phyloP scores from a whole-genome alignment of 2,329 filamentous ascomycete species.

The Geosmithia putterillii region DNA sequence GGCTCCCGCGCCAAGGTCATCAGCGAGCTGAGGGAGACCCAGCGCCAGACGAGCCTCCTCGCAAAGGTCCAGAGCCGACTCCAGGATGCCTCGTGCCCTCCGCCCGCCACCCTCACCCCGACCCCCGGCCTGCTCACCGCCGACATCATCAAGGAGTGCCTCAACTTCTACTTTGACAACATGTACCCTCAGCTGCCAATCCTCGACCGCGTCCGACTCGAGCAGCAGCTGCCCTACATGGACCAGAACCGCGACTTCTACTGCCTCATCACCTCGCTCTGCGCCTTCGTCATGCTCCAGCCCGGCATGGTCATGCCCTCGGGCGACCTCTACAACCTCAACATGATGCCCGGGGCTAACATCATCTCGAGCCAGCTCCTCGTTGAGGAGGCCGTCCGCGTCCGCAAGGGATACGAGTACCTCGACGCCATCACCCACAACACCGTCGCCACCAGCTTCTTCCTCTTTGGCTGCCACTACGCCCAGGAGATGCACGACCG shows the following conservation, averaged over 20 bases:
- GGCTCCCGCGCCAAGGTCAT: conserved; percentile 65
- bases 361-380: conserved; percentile 54
- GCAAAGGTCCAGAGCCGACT: conserved; percentile 49
- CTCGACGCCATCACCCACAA: conserved; percentile 43
- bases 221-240: conserved; percentile 45
- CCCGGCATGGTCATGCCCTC: conserved; percentile 51
- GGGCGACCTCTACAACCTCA: conserved; percentile 42
- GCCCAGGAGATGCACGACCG: conserved; percentile 61
- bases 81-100: conserved; percentile 38
- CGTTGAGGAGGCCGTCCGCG: conserved; percentile 54
- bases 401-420: conserved; percentile 51
- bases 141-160: conserved; percentile 53
- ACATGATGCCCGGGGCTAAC: conserved; percentile 44
- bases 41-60: conserved; percentile 52
- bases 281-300: conserved; percentile 57
- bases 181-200: conserved; percentile 55
- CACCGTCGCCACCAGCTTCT: conserved; percentile 62
- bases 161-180: conserved; percentile 57
- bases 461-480: conserved; percentile 62
- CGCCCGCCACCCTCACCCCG: conserved; percentile 35
- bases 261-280: conserved; percentile 51
- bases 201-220: conserved; percentile 43
- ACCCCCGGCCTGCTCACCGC: conserved; percentile 47
- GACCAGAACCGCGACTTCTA: conserved; percentile 52
- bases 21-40: conserved; percentile 57